These are phyloP conservation scores for Albifimbria verrucaria DNA, from an alignment of 2,329 filamentous ascomycete genomes.

Conservation along the genomic window DNA sequence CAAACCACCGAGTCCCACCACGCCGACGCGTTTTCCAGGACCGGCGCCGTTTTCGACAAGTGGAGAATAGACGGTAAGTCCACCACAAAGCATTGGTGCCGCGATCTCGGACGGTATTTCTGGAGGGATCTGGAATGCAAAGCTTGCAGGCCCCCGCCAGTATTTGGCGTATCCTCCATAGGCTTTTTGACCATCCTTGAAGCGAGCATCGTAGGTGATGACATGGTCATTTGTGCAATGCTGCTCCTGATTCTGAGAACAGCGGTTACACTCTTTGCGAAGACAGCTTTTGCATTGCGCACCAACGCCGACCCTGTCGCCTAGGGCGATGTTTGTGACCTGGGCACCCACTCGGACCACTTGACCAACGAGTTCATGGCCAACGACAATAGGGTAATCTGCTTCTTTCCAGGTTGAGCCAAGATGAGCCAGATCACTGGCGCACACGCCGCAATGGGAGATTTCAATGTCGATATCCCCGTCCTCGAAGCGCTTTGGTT, in stretches of 20 bases:
- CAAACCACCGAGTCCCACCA: constrained; percentile 65
- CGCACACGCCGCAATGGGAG: constrained; percentile 61
- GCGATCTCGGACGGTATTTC: constrained; percentile 41
- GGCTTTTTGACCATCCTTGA: constrained; percentile 34
- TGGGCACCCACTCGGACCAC: constrained; percentile 48
- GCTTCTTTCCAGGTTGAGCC: constrained; percentile 44
- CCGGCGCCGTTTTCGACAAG: constrained; percentile 58
- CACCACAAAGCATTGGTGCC: constrained; percentile 77
- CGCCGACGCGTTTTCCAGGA: constrained; percentile 69
- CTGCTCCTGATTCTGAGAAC: constrained; percentile 33
- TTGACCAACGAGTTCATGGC: constrained; percentile 61
- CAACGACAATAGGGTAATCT: constrained; percentile 43
- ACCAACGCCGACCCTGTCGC: constrained; percentile 60
- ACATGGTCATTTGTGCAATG: constrained; percentile 34
- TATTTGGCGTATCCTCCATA: constrained; percentile 40
- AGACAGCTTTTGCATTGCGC: constrained; percentile 54
- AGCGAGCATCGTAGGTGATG: constrained; percentile 49
- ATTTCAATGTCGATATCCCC: constrained; percentile 60
- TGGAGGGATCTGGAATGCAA: constrained; percentile 42
- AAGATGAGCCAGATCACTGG: constrained; percentile 53
- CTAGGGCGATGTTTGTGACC: constrained; percentile 49
- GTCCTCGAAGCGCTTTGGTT: constrained; percentile 60
- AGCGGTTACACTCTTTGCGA: constrained; percentile 33
- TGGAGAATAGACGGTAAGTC: constrained; percentile 71
- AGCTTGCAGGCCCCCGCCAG: constrained; percentile 29